These are phyloP conservation scores for Alternaria novae-zelandiae DNA, from an alignment of 2,329 filamentous ascomycete species.

Conservation along the genomic window DNA sequence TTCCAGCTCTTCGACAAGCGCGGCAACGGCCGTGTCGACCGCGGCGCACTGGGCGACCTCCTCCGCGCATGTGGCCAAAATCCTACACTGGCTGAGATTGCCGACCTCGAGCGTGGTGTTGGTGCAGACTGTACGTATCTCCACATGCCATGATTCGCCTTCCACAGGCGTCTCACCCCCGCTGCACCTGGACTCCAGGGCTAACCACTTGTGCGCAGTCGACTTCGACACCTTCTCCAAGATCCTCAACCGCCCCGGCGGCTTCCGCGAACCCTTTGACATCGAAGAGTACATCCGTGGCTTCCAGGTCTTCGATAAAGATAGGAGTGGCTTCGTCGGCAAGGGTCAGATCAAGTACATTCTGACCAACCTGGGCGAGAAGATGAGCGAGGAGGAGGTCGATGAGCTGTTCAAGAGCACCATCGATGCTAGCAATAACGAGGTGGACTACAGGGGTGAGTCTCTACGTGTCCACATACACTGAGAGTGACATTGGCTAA, in stretches of 20 bases:
- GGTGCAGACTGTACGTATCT: conserved; percentile 83
- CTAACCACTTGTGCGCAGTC: conserved; percentile 62
- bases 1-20: conserved; percentile 99
- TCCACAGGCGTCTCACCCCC: not conserved
- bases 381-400: conserved; percentile 99
- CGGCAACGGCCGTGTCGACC: conserved; percentile 87
- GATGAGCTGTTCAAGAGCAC: conserved; percentile 94
- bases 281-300: conserved; percentile 98
- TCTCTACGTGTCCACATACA: not conserved
- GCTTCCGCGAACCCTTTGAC: conserved; percentile 97
- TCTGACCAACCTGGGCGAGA: conserved; percentile 96
- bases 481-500: not conserved
- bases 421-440: conserved; percentile 91
- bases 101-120: conserved; percentile 87
- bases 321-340: conserved; percentile 96
- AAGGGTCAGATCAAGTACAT: conserved; percentile 98
- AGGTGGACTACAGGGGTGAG: conserved; percentile 96
- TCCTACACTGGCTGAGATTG: conserved; percentile 91
- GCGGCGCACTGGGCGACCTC: conserved; percentile 88
- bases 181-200: not conserved
- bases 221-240: conserved; percentile 98
- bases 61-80: conserved; percentile 98
- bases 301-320: conserved; percentile 99
- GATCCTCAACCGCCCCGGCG: conserved; percentile 94
- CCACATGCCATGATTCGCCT: not conserved